Evolutionary conservation across 148 eudicot species (phyloP).

Genomic region (Chenopodium formosanum): DNA sequence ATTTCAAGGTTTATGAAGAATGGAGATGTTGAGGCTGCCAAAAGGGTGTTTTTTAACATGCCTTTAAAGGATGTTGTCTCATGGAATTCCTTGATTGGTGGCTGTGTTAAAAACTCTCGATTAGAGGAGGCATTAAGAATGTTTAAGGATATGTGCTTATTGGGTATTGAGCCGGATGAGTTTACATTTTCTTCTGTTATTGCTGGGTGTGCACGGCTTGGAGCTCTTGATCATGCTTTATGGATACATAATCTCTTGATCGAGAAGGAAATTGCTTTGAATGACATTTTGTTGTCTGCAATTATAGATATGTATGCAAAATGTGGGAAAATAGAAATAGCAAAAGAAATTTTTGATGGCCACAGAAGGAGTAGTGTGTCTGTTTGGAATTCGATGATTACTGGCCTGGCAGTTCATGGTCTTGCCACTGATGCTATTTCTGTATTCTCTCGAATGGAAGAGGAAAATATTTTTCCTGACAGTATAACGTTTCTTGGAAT

Average conservation of each 20-base stretch:
- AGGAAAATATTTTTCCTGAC: conserved; percentile 49
- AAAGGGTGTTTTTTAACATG: conserved; percentile 46
- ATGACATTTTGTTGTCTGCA: conserved; percentile 53
- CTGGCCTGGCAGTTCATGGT: conserved; percentile 63
- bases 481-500: conserved; percentile 56
- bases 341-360: conserved; percentile 43
- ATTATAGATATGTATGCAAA: conserved; percentile 70
- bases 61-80: conserved; percentile 57
- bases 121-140: conserved; percentile 47
- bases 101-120: conserved; percentile 50
- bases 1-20: conserved; percentile 49
- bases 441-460: conserved; percentile 46
- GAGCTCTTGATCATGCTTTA: conserved; percentile 54
- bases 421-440: conserved; percentile 65
- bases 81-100: conserved; percentile 66
- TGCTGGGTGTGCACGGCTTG: conserved; percentile 54
- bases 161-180: conserved; percentile 49
- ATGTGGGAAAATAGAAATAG: conserved; percentile 64
- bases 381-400: conserved; percentile 70
- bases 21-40: conserved; percentile 50
- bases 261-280: conserved; percentile 38
- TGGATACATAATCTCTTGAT: conserved; percentile 51
- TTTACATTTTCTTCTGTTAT: conserved; percentile 63
- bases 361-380: conserved; percentile 37
- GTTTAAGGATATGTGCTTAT: conserved; percentile 47